Evolutionary conservation across 129 eudicot species (phyloP).

Genomic region (Flaveria robusta): DNA sequence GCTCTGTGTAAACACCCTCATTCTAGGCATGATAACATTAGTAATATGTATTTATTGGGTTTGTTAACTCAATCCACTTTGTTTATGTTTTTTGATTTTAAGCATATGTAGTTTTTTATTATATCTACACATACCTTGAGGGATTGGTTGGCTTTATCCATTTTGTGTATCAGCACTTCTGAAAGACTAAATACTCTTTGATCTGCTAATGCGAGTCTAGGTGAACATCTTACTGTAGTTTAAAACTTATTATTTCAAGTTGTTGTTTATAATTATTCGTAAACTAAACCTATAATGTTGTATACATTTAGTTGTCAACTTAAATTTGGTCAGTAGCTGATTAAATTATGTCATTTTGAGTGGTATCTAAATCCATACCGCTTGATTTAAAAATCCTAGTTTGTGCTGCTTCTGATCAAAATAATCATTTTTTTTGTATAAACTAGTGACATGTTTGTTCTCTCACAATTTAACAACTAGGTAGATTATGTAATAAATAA

Average conservation of each 20-base stretch:
- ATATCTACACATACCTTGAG: slow-evolving; percentile 47
- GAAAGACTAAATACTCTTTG: slow-evolving; percentile 43
- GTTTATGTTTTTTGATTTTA: not conserved
- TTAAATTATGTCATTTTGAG: not conserved
- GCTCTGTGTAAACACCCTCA: no score
- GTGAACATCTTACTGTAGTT: slow-evolving; percentile 17
- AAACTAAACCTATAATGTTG: not conserved
- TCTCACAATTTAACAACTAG: not conserved
- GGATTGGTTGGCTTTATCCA: slow-evolving; percentile 66
- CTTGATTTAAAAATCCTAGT: not conserved
- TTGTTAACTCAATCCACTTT: not conserved
- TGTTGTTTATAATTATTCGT: not conserved
- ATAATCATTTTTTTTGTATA: not conserved
- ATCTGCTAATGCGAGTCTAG: slow-evolving; percentile 40
- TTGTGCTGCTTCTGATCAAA: not conserved
- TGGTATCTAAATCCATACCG: not conserved
- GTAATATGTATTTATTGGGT: no score
- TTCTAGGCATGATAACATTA: no score
- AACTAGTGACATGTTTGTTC: not conserved
- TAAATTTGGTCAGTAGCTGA: not conserved
- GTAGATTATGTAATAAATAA: not conserved
- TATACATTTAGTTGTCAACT: not conserved
- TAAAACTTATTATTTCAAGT: not conserved
- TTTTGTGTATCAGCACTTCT: slow-evolving; percentile 60
- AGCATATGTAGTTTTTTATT: not conserved